Percentiles rank a stretch among this genome's conserved stretches.
Conservation (phyloP, 805 yeast species). For the Zygosaccharomyces gambellarensis region DNA sequence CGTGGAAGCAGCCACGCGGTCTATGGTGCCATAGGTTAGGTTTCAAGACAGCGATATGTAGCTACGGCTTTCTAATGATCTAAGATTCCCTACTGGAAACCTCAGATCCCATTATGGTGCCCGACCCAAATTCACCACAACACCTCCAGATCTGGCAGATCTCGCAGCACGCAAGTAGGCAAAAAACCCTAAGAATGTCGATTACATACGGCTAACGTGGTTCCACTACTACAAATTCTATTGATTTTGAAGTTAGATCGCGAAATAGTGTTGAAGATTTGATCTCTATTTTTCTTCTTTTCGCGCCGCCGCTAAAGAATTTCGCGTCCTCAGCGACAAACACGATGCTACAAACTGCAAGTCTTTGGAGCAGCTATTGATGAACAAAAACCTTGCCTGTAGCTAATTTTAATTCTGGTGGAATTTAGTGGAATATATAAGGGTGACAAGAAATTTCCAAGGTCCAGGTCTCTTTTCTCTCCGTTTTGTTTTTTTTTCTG, state of each 20-base stretch:
- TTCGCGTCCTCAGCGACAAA: slow-evolving; percentile 4
- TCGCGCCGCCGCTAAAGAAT: not conserved
- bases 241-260: not conserved
- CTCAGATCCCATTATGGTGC: not conserved
- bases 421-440: slow-evolving; percentile 1
- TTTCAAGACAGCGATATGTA: not conserved
- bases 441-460: not conserved
- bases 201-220: not conserved
- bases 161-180: not conserved
- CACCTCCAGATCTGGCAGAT: not conserved
- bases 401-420: not conserved
- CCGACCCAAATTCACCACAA: not conserved
- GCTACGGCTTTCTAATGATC: not conserved
- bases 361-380: not conserved
- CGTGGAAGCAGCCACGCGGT: not conserved
- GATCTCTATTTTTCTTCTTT: not conserved
- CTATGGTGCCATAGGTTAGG: not conserved
- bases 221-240: not conserved
- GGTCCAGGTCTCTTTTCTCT: not conserved
- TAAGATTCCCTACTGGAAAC: not conserved
- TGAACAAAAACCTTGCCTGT: not conserved
- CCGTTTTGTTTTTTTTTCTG: not conserved
- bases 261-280: not conserved
- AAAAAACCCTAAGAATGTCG: not conserved
- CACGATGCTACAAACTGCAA: not conserved